Evolutionary conservation across 2,329 filamentous ascomycete genomes (phyloP), one percentile per base, ranked within the genome.

Genomic region (Fusarium sulawesiense): DNA sequence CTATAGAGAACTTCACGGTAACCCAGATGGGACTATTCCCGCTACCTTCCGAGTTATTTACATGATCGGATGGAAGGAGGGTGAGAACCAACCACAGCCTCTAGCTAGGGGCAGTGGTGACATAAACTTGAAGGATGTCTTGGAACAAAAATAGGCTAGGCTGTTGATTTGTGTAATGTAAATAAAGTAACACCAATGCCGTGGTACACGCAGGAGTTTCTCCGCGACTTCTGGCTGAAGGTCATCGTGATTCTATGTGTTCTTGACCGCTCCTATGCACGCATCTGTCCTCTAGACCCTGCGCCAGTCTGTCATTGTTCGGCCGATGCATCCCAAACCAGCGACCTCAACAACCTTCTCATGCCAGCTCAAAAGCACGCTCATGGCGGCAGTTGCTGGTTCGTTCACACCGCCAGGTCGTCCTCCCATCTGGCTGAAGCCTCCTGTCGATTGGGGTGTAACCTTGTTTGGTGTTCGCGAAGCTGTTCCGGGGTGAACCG

Each of bases 1-100:
- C 60, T 99, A 99, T 78, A 87, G 89, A 49, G 90, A 92, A 77
- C 82, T 99, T 60, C 94, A 99, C 79, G 94, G 93, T 20, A 94
- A 97, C 75, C 87, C 90, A 45, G 91, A 93, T 74, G 92, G 88
- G 21, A 88, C 83, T 2, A 85, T 96, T 66, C 96, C 96, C 1
- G 96, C 96, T 2, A 99, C 96, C 0, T 99, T 98, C 78, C 88
- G 96, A 73, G 87, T 97, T 73, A 98, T 99, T 66, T 97, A 96
- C 80, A 98, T 98, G 94, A 99, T 99, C 80, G 96, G 96, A 0
- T 99, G 96, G 96, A 97, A 95, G 78, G 92, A 94, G 72, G 91
- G 92, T 3, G 86, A 87, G 30, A 88, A 90, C 56, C 94, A 98
- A 81, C 85, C 91, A 4, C 85, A 95, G 80, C 94, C 96, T 7